Conservation (phyloP, 768 basidiomycete genomes). For the Ramaria sp. region DNA sequence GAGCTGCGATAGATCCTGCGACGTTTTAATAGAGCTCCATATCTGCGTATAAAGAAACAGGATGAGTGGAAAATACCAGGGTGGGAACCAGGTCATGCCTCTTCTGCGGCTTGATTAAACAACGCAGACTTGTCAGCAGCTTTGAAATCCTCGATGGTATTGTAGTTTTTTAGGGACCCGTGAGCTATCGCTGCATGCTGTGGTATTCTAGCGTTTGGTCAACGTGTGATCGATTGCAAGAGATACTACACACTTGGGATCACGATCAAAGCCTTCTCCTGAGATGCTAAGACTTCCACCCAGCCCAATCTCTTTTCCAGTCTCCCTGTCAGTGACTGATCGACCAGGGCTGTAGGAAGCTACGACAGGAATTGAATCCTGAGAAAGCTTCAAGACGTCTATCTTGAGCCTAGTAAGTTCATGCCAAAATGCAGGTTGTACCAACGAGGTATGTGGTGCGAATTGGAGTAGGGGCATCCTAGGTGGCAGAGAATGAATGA, state of each 20-base stretch:
- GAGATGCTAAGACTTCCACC: conserved; percentile 57
- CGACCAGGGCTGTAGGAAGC: conserved; percentile 66
- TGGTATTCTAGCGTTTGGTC: conserved; percentile 26
- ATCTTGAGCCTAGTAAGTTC: conserved; percentile 82
- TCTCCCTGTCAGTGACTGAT: conserved; percentile 64
- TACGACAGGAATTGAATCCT: conserved; percentile 49
- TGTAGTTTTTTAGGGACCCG: conserved; percentile 87
- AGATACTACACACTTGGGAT: conserved; percentile 31
- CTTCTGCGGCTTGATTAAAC: conserved; percentile 61
- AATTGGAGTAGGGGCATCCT: conserved; percentile 69
- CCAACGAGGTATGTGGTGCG: conserved; percentile 73
- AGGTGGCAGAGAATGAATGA: not conserved
- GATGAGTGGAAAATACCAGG: not conserved
- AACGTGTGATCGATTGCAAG: not conserved
- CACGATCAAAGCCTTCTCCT: conserved; percentile 48
- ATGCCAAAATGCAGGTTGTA: conserved; percentile 91
- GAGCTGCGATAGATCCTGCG: conserved; percentile 43
- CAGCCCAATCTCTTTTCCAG: conserved; percentile 61
- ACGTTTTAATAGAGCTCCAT: conserved; percentile 48
- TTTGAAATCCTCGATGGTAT: conserved; percentile 95
- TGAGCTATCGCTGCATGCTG: conserved; percentile 38
- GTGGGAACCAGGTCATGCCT: conserved; percentile 33
- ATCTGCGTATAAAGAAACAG: conserved; percentile 33
- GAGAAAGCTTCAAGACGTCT: conserved; percentile 76
- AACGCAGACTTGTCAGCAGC: conserved; percentile 79